Conservation (phyloP, 2,329 filamentous ascomycete genomes). For the Helminthosporium solani region DNA sequence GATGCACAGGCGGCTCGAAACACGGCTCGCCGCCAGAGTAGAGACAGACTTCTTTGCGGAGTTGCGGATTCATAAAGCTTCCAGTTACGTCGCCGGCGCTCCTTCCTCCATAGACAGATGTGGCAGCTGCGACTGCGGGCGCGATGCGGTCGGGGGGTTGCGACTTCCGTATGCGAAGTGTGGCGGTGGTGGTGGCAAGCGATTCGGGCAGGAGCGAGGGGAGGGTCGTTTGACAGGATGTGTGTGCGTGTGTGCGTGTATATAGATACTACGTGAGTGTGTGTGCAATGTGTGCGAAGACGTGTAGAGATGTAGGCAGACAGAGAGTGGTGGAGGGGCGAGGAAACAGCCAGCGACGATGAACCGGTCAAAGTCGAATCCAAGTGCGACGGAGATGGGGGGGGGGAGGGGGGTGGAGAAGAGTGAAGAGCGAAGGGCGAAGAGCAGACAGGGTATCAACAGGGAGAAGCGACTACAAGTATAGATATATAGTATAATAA, state of each 20-base stretch:
- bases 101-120: conserved; percentile 22
- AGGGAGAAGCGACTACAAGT: too few relatives aligned
- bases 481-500: too few relatives aligned
- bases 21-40: conserved; percentile 35
- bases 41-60: conserved; percentile 35
- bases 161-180: not conserved
- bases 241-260: too few relatives aligned
- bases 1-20: conserved; percentile 26
- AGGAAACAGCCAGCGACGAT: not conserved
- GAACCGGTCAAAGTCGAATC: not conserved
- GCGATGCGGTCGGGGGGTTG: not conserved
- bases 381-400: too few relatives aligned
- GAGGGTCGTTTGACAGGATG: not conserved
- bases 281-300: too few relatives aligned
- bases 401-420: too few relatives aligned
- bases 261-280: too few relatives aligned
- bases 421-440: too few relatives aligned
- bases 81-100: conserved; percentile 14
- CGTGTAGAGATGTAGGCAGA: too few relatives aligned
- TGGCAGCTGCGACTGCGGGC: conserved; percentile 5
- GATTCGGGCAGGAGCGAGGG: not conserved
- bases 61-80: conserved; percentile 41
- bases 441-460: too few relatives aligned
- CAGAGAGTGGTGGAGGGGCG: not conserved
- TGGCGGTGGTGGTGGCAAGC: not conserved